Percentiles rank a stretch among this genome's conserved stretches.
These are phyloP conservation scores for Ophiognomonia clavigignenti-juglandacearum DNA, from an alignment of 2,329 filamentous ascomycete genomes.

Conservation along the genomic window DNA sequence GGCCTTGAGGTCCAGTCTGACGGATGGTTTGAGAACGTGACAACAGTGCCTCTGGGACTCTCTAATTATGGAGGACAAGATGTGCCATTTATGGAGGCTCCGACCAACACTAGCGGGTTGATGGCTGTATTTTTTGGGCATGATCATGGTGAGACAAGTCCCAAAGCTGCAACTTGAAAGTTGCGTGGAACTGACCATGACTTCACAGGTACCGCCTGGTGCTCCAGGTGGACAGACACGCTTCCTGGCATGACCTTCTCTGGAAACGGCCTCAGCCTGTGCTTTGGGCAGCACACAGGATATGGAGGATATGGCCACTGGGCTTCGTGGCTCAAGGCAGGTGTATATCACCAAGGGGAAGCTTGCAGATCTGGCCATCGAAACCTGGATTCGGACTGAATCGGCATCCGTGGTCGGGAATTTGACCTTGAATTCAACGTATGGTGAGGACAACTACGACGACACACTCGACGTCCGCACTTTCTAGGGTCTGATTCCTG, in stretches of 20 bases:
- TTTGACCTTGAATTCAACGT: too few relatives aligned
- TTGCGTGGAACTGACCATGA: neutral
- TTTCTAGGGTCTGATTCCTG: too few relatives aligned
- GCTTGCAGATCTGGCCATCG: too few relatives aligned
- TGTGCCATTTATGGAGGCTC: conserved; percentile 50
- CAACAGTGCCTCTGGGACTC: conserved; percentile 21
- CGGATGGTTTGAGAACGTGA: conserved; percentile 27
- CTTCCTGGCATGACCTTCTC: conserved; percentile 22
- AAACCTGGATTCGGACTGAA: too few relatives aligned
- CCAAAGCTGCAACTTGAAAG: too few relatives aligned
- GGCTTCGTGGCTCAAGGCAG: conserved; percentile 51
- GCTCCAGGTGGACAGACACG: conserved; percentile 29
- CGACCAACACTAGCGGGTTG: conserved; percentile 44
- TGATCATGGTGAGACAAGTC: conserved; percentile 46
- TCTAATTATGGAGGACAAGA: conserved; percentile 40
- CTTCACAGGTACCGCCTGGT: conserved; percentile 43
- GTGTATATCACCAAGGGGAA: too few relatives aligned
- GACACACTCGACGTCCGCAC: too few relatives aligned
- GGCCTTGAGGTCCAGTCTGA: conserved; percentile 26
- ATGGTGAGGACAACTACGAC: too few relatives aligned
- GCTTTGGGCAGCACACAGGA: conserved; percentile 59
- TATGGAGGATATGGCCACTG: conserved; percentile 67
- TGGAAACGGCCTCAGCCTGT: conserved; percentile 32
- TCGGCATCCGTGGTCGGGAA: too few relatives aligned
- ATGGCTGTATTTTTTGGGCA: conserved; percentile 54